phyloP scores from a whole-genome alignment of 169 alveolate species.

The Plasmodium knowlesi region DNA sequence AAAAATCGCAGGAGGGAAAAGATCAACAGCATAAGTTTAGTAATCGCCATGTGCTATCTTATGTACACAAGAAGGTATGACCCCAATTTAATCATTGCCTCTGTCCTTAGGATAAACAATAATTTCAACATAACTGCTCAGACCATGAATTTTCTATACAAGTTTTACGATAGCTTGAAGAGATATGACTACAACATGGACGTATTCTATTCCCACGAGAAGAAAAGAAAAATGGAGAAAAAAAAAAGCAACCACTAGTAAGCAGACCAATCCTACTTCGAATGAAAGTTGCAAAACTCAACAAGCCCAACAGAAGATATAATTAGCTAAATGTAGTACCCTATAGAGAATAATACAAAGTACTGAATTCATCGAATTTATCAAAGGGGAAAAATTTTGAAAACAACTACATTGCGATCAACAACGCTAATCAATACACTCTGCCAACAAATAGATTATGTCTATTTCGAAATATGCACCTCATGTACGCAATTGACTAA shows the following conservation, averaged over 20 bases:
- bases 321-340: background rate
- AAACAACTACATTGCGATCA: background rate
- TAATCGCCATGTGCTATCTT: constrained; percentile 71
- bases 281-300: background rate
- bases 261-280: background rate
- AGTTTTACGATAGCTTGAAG: constrained; percentile 18
- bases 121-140: constrained; percentile 19
- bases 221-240: background rate
- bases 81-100: constrained; percentile 11
- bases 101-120: constrained; percentile 43
- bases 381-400: constrained; percentile 25
- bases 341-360: background rate
- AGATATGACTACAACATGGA: constrained; percentile 19
- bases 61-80: constrained; percentile 42
- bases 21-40: constrained; percentile 49
- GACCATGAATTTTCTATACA: constrained; percentile 17
- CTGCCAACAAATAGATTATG: background rate
- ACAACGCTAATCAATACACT: constrained; percentile 2
- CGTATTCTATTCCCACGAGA: background rate
- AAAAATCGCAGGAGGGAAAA: constrained; percentile 3
- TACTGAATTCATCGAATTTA: constrained; percentile 3
- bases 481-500: constrained; percentile 14
- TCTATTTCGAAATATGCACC: constrained; percentile 1
- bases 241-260: background rate
- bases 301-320: background rate